These are phyloP conservation scores for Dittrichia graveolens DNA, from an alignment of 129 eudicot species.

Conservation along the genomic window DNA sequence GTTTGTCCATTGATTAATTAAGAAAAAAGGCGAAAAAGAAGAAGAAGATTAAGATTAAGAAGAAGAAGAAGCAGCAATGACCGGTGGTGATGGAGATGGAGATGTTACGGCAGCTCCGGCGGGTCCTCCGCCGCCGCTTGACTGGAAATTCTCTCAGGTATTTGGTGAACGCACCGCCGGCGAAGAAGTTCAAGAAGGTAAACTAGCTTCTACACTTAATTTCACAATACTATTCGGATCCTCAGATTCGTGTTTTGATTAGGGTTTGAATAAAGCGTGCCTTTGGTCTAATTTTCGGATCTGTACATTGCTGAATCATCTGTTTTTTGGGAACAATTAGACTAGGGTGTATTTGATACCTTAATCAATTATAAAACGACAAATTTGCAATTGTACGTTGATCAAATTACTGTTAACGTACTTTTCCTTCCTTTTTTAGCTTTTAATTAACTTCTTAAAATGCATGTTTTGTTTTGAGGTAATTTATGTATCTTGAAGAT, in stretches of 20 bases:
- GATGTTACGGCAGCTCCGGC: constrained; percentile 61
- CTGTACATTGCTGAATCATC: constrained; percentile 33
- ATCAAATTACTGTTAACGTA: constrained; percentile 30
- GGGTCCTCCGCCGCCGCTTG: constrained; percentile 69
- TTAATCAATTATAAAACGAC: constrained; percentile 28
- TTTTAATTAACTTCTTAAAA: constrained; percentile 18
- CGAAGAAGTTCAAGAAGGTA: constrained; percentile 75
- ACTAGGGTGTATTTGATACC: constrained; percentile 19
- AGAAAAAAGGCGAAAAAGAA: background rate
- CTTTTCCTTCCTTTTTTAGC: background rate
- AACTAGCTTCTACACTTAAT: constrained; percentile 7
- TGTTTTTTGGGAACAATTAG: constrained; percentile 16
- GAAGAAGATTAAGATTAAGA: background rate
- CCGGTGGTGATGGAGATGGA: constrained; percentile 72
- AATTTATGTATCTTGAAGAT: constrained; percentile 11
- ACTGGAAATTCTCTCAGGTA: constrained; percentile 92
- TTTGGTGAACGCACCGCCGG: constrained; percentile 82
- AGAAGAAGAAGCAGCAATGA: constrained; percentile 40
- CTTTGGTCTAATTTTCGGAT: constrained; percentile 40
- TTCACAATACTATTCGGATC: constrained; percentile 9
- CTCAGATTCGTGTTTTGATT: constrained; percentile 19
- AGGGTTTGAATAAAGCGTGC: constrained; percentile 35
- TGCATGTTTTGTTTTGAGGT: constrained; percentile 21
- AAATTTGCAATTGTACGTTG: constrained; percentile 26
- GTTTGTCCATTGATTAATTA: constrained; percentile 13